phyloP scores from a whole-genome alignment of 1,139 yeast genomes.

The Kodamaea sp. region DNA sequence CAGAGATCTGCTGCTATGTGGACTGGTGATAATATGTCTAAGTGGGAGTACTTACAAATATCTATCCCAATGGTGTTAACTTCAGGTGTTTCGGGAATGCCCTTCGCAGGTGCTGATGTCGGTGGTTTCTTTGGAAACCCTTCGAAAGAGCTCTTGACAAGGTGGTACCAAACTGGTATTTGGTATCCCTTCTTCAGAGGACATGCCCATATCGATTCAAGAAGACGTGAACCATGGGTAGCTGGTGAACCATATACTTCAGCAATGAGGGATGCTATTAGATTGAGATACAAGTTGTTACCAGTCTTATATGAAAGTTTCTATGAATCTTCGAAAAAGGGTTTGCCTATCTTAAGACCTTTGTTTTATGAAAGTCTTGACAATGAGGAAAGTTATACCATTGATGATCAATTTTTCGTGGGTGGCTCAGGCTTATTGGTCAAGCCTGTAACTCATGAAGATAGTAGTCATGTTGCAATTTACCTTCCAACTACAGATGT shows the following conservation, averaged over 20 bases:
- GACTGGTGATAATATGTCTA: conserved; percentile 97
- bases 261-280: conserved; percentile 67
- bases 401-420: conserved; percentile 84
- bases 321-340: conserved; percentile 57
- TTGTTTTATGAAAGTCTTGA: conserved; percentile 66
- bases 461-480: conserved; percentile 44
- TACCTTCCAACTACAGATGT: conserved; percentile 65
- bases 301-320: conserved; percentile 86
- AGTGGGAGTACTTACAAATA: conserved; percentile 80
- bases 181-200: conserved; percentile 97
- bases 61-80: conserved; percentile 89
- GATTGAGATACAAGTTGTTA: conserved; percentile 69
- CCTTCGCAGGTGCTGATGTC: conserved; percentile 94
- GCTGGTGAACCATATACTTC: conserved; percentile 75
- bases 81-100: conserved; percentile 81
- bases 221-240: conserved; percentile 91
- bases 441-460: conserved; percentile 75
- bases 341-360: conserved; percentile 77
- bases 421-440: conserved; percentile 75
- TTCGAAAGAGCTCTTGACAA: conserved; percentile 67
- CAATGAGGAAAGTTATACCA: conserved; percentile 47
- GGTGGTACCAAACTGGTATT: conserved; percentile 96
- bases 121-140: conserved; percentile 98
- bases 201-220: conserved; percentile 93
- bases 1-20: conserved; percentile 92